Evolutionary conservation across 768 basidiomycete species (phyloP).

Genomic region (Russula sp.): DNA sequence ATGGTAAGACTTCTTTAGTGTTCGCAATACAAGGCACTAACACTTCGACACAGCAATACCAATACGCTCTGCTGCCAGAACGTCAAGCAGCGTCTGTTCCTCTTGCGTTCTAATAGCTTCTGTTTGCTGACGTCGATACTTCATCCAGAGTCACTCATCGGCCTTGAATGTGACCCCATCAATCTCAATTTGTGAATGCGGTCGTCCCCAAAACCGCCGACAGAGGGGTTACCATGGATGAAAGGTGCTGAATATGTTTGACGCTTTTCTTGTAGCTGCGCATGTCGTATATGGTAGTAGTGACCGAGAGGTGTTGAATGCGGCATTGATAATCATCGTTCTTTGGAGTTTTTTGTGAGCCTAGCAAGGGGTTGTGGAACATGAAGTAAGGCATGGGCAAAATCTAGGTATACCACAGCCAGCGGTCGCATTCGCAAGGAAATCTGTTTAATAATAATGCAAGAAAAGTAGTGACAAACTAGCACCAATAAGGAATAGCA

Average conservation of each 20-base stretch:
- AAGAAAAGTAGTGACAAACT: constrained; percentile 88
- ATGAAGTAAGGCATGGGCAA: not conserved
- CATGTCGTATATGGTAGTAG: not conserved
- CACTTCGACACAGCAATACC: not conserved
- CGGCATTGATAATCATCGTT: not conserved
- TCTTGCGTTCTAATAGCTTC: not conserved
- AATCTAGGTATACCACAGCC: not conserved
- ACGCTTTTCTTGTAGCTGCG: not conserved
- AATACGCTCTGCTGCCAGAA: not conserved
- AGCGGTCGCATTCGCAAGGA: not conserved
- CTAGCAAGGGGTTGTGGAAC: not conserved
- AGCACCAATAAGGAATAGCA: constrained; percentile 89
- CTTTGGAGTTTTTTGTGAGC: not conserved
- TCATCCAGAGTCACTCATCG: not conserved
- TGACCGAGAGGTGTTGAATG: not conserved
- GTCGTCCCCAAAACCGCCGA: not conserved
- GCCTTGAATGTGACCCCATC: not conserved
- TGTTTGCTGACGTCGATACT: not conserved
- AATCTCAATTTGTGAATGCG: not conserved
- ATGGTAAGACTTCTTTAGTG: constrained; percentile 1
- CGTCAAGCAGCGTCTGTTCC: not conserved
- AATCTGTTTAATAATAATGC: constrained; percentile 63
- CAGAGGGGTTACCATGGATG: not conserved
- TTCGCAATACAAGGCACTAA: not conserved
- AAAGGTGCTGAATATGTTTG: not conserved